These are phyloP conservation scores for Ettlia oleoabundans DNA, from an alignment of 139 green algal species.

Conservation along the genomic window DNA sequence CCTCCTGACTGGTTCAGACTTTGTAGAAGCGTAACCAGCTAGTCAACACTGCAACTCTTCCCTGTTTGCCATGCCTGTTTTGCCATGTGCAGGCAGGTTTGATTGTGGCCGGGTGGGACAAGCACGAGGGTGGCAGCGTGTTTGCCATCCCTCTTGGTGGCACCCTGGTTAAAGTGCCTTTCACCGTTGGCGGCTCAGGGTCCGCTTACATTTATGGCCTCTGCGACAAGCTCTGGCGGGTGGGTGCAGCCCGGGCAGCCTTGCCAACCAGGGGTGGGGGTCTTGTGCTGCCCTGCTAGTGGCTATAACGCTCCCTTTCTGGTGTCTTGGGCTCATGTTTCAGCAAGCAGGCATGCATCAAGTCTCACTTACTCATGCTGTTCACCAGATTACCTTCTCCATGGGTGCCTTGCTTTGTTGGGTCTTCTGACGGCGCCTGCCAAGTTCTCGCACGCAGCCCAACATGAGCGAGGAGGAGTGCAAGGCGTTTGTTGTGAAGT, in stretches of 20 bases:
- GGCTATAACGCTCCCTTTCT: no score
- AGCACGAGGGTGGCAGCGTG: slow-evolving; percentile 69
- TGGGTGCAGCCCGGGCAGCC: not conserved
- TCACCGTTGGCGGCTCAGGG: slow-evolving; percentile 84
- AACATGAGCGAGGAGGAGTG: slow-evolving; percentile 83
- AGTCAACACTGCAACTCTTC: no score
- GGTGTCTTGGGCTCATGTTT: not conserved
- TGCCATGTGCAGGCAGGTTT: slow-evolving; percentile 73
- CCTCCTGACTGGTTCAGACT: no score
- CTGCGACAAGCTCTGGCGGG: slow-evolving; percentile 79
- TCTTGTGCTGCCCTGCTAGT: no score
- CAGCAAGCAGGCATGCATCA: not conserved
- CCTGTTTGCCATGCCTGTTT: no score
- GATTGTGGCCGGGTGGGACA: slow-evolving; percentile 85
- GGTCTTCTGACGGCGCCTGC: not conserved
- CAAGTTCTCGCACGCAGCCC: slow-evolving; percentile 4
- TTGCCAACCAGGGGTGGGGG: no score
- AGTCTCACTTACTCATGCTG: no score
- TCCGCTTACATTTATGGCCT: slow-evolving; percentile 91
- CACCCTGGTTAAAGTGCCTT: slow-evolving; percentile 78
- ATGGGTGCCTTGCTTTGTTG: no score
- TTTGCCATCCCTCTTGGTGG: slow-evolving; percentile 87
- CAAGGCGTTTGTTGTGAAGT: slow-evolving; percentile 77
- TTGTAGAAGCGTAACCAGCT: no score
- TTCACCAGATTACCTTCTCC: no score